Evolutionary conservation across 164 flowering plant genomes (phyloP).

Genomic region (Paratinospora sagittata): DNA sequence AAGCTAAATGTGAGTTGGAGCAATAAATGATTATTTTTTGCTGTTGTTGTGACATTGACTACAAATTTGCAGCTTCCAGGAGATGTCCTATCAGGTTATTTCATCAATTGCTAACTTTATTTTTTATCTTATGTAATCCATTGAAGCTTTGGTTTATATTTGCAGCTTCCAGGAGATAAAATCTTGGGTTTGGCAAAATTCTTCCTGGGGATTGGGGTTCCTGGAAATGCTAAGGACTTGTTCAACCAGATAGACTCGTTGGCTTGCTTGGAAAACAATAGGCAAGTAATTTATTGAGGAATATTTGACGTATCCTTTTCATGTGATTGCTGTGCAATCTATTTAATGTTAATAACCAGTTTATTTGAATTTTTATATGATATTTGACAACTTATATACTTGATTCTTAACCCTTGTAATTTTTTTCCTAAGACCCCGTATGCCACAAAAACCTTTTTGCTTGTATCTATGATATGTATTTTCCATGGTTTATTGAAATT

Average conservation of each 20-base stretch:
- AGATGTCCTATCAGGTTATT: background rate
- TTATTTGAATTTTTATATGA: background rate
- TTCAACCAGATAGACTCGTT: constrained; percentile 77
- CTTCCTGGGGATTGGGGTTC: constrained; percentile 81
- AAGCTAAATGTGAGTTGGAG: constrained; percentile 48
- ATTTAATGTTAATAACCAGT: background rate
- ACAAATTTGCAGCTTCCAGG: background rate
- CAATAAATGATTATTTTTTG: background rate
- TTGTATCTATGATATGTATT: background rate
- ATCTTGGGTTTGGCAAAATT: constrained; percentile 82
- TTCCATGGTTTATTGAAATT: background rate
- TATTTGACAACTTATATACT: background rate
- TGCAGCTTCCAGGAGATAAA: constrained; percentile 80
- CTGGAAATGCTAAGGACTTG: constrained; percentile 73
- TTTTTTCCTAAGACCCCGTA: background rate
- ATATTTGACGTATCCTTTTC: constrained; percentile 1
- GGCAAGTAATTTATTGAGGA: constrained; percentile 31
- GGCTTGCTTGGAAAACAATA: constrained; percentile 66
- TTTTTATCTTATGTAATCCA: background rate
- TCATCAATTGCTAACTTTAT: background rate
- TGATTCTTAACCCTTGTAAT: background rate
- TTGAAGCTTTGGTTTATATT: constrained; percentile 9
- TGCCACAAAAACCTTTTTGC: background rate
- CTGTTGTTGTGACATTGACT: background rate
- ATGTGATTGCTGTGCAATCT: background rate